These are phyloP conservation scores for Wilcoxina mikolae DNA, from an alignment of 495 filamentous ascomycete genomes.

Conservation along the genomic window DNA sequence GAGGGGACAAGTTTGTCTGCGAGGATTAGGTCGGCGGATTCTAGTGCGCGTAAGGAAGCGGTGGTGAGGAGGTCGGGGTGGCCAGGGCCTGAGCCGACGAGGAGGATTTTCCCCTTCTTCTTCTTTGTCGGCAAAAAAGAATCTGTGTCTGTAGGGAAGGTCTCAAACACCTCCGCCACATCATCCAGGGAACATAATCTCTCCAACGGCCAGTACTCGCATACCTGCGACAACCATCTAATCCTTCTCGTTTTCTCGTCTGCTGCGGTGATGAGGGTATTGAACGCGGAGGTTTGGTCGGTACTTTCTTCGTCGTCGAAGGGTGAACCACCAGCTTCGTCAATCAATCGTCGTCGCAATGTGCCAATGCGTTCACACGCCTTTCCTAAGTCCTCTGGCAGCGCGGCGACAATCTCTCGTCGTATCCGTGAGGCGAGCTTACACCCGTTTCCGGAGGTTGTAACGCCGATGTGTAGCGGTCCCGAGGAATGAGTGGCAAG, in stretches of 20 bases:
- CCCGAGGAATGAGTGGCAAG: slow-evolving; percentile 80
- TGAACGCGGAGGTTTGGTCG: slow-evolving; percentile 79
- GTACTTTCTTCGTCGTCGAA: slow-evolving; percentile 61
- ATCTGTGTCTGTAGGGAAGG: slow-evolving; percentile 63
- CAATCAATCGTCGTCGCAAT: slow-evolving; percentile 60
- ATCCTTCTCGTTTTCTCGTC: slow-evolving; percentile 70
- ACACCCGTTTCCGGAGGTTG: slow-evolving; percentile 88
- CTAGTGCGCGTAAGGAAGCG: slow-evolving; percentile 77
- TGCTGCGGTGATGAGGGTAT: slow-evolving; percentile 57
- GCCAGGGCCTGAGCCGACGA: slow-evolving; percentile 87
- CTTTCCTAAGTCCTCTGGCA: slow-evolving; percentile 67
- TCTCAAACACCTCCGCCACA: slow-evolving; percentile 64
- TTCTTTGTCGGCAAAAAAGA: slow-evolving; percentile 9
- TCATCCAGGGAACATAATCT: slow-evolving; percentile 56
- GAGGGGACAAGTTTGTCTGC: slow-evolving; percentile 93
- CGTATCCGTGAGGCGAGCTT: slow-evolving; percentile 85
- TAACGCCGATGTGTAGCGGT: slow-evolving; percentile 87
- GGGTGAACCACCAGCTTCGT: slow-evolving; percentile 50
- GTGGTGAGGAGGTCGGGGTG: slow-evolving; percentile 81
- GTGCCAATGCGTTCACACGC: slow-evolving; percentile 67
- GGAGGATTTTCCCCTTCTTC: slow-evolving; percentile 45
- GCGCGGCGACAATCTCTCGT: slow-evolving; percentile 63
- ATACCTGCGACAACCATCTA: slow-evolving; percentile 89
- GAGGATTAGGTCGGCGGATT: slow-evolving; percentile 68
- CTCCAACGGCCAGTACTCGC: slow-evolving; percentile 93